Conservation (phyloP, 2,329 filamentous ascomycete genomes). For the Davidsoniella eucalypti region DNA sequence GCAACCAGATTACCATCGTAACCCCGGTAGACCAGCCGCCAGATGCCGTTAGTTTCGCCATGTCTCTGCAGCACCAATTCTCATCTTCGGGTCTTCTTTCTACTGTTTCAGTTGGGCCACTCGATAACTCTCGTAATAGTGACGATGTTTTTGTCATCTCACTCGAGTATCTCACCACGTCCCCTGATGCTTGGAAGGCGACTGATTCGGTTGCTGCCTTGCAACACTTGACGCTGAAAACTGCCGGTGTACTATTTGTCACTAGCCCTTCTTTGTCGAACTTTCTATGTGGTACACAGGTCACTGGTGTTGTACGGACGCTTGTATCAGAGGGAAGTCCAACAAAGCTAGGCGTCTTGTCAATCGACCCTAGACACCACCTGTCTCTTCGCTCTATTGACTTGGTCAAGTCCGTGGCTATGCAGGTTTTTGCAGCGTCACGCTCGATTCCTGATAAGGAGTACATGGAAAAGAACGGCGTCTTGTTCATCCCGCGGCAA, state of each 20-base stretch:
- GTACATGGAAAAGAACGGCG: constrained; percentile 24
- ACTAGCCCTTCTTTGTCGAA: constrained; percentile 22
- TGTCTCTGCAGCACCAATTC: neutral
- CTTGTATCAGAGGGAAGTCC: constrained; percentile 32
- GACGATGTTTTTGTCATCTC: constrained; percentile 2
- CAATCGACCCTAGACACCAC: neutral
- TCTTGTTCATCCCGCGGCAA: constrained; percentile 29
- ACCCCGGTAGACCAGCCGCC: neutral
- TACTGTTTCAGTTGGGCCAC: neutral
- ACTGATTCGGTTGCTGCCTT: constrained; percentile 24
- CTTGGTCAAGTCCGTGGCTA: neutral
- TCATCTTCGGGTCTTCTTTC: neutral
- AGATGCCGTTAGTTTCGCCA: neutral
- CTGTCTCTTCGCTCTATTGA: neutral
- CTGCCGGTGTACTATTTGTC: constrained; percentile 31
- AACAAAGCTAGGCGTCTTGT: constrained; percentile 14
- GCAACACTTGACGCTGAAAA: constrained; percentile 22
- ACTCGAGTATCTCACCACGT: constrained; percentile 2
- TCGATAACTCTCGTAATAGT: neutral
- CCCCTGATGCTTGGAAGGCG: neutral
- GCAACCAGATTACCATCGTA: constrained; percentile 2
- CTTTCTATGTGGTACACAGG: constrained; percentile 23
- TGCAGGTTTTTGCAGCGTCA: constrained; percentile 3
- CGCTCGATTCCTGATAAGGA: constrained; percentile 18
- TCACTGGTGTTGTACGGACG: constrained; percentile 30